Evolutionary conservation across 352 stramenopile genomes (phyloP), one percentile per base, ranked within the genome.

Genomic region (Phytophthora constricta): DNA sequence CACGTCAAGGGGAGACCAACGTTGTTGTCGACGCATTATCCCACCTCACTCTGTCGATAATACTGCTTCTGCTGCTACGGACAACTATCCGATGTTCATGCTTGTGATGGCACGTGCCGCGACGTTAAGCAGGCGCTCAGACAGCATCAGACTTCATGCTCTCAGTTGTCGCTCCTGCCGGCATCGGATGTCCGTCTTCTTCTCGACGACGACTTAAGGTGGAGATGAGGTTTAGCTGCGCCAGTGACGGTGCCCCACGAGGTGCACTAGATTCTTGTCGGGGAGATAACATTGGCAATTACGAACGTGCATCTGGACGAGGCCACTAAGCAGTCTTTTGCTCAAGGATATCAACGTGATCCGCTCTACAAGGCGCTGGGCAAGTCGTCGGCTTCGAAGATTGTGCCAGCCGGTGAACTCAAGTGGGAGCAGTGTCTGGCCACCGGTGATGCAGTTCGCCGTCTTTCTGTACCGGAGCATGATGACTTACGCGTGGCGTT

Each of bases 11-110:
- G 8, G 28, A 34, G 23, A 5, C 39, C 14, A 56, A 56, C 28
- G 28, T 56, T 37, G 48, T 56, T 11, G 48, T 27, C 3, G 48
- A 56, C 8, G 48, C 39, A 58, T 58, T 16, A 11, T n/a, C 17
- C 31, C 31, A 11, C 31, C 31, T 37, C 31, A 13, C 31, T 5
- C 5, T 11, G 31, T 37, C 31, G 31, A 37, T 13, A 37, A 13
- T 37, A 37, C 31, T 37, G 11, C 31, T 37, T 13, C 5, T 37
- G 31, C 31, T 37, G 31, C 31, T 5, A 37, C 31, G 31, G 31
- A 37, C 31, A 37, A 37, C 11, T 37, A 5, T 11, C 31, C 31
- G 31, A 13, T 37, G 22, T 39, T 25, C 25, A 55, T 55, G 27
- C 33, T 37, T 37, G 31, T 37, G 31, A 37, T 37, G 31, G 11